Evolutionary conservation across 2,329 filamentous ascomycete genomes (phyloP).

Genomic region (Botrytis sinoallii): DNA sequence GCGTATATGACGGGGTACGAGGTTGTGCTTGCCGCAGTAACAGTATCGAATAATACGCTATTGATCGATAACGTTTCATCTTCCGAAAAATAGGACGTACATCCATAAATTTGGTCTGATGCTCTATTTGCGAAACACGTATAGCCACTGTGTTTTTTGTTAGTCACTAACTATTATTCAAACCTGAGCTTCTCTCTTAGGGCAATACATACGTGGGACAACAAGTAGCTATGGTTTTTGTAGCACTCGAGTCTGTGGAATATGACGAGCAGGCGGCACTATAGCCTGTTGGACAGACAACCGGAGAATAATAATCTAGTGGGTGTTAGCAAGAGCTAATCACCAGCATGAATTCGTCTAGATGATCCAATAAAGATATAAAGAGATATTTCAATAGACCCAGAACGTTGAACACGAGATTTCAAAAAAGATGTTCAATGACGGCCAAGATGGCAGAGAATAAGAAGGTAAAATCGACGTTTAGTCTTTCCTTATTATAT

Average conservation of each 20-base stretch:
- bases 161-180: background rate
- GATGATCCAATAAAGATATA: no score
- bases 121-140: conserved; percentile 7
- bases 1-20: background rate
- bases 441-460: no score
- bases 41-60: conserved; percentile 6
- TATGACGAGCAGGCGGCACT: conserved; percentile 10
- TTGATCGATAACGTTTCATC: background rate
- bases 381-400: background rate
- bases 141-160: background rate
- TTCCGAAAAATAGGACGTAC: conserved; percentile 1
- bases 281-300: conserved; percentile 6
- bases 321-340: background rate
- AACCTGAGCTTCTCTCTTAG: background rate
- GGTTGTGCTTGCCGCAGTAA: background rate
- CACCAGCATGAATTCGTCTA: background rate
- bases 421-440: background rate
- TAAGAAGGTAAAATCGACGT: background rate
- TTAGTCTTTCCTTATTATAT: no score
- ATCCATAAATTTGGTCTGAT: conserved; percentile 7
- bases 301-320: conserved; percentile 14
- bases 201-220: conserved; percentile 9
- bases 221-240: conserved; percentile 11
- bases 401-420: background rate
- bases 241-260: background rate